Base-by-base conservation (phyloP, 495 filamentous ascomycete species). In the Patellaria atrata region DNA sequence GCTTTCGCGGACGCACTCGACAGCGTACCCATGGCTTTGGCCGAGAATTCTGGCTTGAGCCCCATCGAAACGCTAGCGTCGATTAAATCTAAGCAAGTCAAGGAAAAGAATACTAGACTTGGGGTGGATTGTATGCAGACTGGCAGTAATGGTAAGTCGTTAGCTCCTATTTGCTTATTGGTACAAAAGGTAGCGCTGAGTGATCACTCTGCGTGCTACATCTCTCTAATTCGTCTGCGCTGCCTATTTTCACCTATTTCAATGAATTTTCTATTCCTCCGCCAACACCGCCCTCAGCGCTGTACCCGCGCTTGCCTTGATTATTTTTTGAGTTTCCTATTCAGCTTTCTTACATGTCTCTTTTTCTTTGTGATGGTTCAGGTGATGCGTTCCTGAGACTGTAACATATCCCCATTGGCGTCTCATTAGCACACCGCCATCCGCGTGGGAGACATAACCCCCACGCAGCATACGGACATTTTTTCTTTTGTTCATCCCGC, bases 41-140 rank as follows among this genome's bases (percentile, higher is more conserved):
- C 89, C 21, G 86, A 94, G 67, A 99, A 99, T 68, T 92, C 82
- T 45, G 89, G 89, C 30, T 56, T 96, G 40, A 91, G 82, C 59
- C 84, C 91, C 12, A 94, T 99, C 50, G 85, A 93, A 52, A 92
- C 86, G 0, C 68, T 99, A 29, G 84, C 89, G 25, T 75, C 79
- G 45, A 75, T 99, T 66, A 99, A 96, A 70, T 86, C 81, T 38
- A 72, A 86, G 54, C 89, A 99, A 58, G 81, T 87, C 47, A 92
- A 84, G 62, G 78, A 86, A 59, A 78, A 81, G 55, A 79, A 85
- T 53, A 63, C 75, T 19, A 72, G 75, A 35, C 66, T 99, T 29
- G 89, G 89, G 40, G 87, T 99, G 13, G 89, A 99, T 65, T 99
- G 89, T 65, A 94, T 99, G 91, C 67, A 78, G 56, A 79, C 71